Conservation (phyloP, 768 basidiomycete genomes). For the Amanita muscaria region DNA sequence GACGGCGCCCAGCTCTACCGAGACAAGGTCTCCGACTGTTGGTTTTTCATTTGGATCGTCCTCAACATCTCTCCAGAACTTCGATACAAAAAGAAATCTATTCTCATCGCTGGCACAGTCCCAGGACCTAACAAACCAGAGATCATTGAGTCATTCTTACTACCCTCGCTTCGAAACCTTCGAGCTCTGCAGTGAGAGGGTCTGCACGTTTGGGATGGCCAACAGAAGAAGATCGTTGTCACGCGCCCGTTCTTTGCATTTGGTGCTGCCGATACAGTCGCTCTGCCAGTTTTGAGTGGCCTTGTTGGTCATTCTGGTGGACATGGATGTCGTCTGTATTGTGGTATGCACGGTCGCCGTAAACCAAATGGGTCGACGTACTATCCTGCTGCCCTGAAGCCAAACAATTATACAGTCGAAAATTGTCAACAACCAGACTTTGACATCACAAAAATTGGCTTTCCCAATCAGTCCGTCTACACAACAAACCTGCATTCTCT, state of each 20-base stretch:
- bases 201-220: constrained; percentile 16
- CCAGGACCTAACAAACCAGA: constrained; percentile 30
- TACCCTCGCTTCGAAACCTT: constrained; percentile 25
- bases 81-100: too few relatives aligned
- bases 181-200: constrained; percentile 19
- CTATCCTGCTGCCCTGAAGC: not conserved
- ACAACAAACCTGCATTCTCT: not conserved
- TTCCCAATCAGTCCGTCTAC: not conserved
- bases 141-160: constrained; percentile 24
- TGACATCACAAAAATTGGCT: not conserved
- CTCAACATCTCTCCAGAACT: too few relatives aligned
- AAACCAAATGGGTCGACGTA: not conserved
- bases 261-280: not conserved
- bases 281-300: not conserved
- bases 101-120: constrained; percentile 24
- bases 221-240: too few relatives aligned
- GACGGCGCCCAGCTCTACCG: too few relatives aligned
- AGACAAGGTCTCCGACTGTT: too few relatives aligned
- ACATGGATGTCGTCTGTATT: not conserved
- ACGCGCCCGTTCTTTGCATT: not conserved
- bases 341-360: not conserved
- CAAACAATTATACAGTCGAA: not conserved
- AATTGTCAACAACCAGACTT: constrained; percentile 5
- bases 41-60: too few relatives aligned
- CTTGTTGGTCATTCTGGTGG: not conserved